Conservation (phyloP, 768 basidiomycete genomes). For the Rubroboletus pulcherrimus region DNA sequence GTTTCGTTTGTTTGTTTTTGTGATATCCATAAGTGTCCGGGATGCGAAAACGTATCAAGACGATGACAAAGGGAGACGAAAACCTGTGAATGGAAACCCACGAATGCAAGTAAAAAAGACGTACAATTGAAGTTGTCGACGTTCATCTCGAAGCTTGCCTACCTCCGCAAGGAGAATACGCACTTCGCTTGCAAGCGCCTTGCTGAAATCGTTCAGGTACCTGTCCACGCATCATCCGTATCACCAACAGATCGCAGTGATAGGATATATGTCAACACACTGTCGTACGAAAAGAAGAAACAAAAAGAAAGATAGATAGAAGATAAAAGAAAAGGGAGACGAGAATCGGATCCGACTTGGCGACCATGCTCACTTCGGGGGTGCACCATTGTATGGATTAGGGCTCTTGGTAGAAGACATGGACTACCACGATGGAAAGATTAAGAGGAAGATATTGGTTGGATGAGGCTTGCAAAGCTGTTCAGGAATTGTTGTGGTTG, state of each 20-base stretch:
- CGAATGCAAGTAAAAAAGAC: slow-evolving; percentile 14
- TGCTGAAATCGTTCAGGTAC: slow-evolving; percentile 60
- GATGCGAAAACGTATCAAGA: background rate
- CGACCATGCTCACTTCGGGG: slow-evolving; percentile 30
- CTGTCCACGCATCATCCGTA: slow-evolving; percentile 20
- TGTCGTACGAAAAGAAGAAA: background rate
- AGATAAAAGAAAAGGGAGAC: background rate
- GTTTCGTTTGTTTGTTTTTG: background rate
- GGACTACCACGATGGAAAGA: slow-evolving; percentile 6
- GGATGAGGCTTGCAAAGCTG: background rate
- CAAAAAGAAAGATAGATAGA: background rate
- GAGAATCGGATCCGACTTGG: background rate
- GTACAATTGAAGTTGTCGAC: slow-evolving; percentile 53
- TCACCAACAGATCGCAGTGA: background rate
- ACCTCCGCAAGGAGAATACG: slow-evolving; percentile 59
- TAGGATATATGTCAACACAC: slow-evolving; percentile 4
- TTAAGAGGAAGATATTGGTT: background rate
- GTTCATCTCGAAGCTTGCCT: slow-evolving; percentile 57
- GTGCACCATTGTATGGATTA: slow-evolving; percentile 30
- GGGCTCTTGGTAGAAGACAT: slow-evolving; percentile 36
- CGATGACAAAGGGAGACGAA: background rate
- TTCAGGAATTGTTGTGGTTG: slow-evolving; percentile 3
- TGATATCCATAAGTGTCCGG: background rate
- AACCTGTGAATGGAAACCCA: background rate
- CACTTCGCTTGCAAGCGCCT: slow-evolving; percentile 59